Evolutionary conservation across 2,329 filamentous ascomycete genomes (phyloP).

Genomic region (Emydomyces testavorans): DNA sequence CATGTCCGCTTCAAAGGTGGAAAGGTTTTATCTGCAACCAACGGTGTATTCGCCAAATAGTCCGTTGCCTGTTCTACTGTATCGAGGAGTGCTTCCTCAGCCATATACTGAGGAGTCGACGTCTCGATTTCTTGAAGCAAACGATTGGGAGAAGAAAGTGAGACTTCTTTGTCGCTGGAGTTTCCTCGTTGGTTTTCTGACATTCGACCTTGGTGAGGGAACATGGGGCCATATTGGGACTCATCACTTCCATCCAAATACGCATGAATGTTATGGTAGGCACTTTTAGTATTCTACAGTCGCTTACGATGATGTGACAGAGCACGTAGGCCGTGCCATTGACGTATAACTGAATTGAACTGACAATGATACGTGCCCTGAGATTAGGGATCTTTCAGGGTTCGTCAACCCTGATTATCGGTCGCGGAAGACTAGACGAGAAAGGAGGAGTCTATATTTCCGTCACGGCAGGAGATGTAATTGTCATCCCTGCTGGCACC

Average conservation of each 20-base stretch:
- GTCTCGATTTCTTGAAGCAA: slow-evolving; percentile 22
- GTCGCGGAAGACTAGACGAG: slow-evolving; percentile 21
- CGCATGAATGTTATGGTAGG: slow-evolving; percentile 31
- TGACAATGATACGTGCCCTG: background rate
- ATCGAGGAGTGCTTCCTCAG: slow-evolving; percentile 25
- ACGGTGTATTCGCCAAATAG: slow-evolving; percentile 27
- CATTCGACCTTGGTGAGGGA: slow-evolving; percentile 13
- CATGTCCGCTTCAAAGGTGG: slow-evolving; percentile 4
- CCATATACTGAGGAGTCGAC: slow-evolving; percentile 20
- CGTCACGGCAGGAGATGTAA: slow-evolving; percentile 25
- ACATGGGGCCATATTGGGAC: slow-evolving; percentile 22
- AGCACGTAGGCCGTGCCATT: background rate
- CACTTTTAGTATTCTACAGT: background rate
- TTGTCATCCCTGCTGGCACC: slow-evolving; percentile 29
- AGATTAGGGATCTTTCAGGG: slow-evolving; percentile 21
- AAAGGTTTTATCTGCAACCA: slow-evolving; percentile 19
- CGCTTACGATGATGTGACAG: background rate
- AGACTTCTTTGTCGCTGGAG: background rate
- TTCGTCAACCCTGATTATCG: slow-evolving; percentile 23
- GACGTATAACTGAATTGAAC: too few species aligned
- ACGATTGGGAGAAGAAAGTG: slow-evolving; percentile 27
- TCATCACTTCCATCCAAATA: slow-evolving; percentile 28
- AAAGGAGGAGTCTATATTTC: slow-evolving; percentile 17
- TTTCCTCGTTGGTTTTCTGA: background rate
- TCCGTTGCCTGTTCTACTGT: slow-evolving; percentile 27